These are phyloP conservation scores for Coemansia brasiliensis DNA, from an alignment of 192 early-diverging fungal species.

Conservation along the genomic window DNA sequence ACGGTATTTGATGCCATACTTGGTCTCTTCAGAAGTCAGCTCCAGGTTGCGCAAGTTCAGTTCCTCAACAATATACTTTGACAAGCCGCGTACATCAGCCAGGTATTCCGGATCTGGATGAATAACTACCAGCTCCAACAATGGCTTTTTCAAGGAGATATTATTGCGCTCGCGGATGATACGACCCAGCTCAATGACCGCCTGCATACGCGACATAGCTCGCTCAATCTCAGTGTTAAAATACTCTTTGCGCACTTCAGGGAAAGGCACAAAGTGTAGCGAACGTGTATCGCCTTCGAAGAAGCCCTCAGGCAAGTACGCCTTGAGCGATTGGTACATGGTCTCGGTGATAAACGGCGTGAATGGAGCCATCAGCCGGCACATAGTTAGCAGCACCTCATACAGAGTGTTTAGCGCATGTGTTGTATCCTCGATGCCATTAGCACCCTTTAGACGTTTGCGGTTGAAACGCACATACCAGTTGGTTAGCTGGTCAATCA, in stretches of 20 bases:
- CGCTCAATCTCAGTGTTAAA: conserved; percentile 96
- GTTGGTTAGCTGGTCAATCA: conserved; percentile 96
- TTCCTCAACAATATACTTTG: conserved; percentile 88
- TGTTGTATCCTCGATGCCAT: conserved; percentile 80
- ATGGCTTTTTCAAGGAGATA: conserved; percentile 91
- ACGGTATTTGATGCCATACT: conserved; percentile 91
- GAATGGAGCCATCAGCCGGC: conserved; percentile 92
- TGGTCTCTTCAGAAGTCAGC: conserved; percentile 85
- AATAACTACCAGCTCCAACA: conserved; percentile 89
- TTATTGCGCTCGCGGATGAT: conserved; percentile 87
- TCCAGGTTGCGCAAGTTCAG: conserved; percentile 86
- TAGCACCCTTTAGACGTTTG: conserved; percentile 93
- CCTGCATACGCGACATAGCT: conserved; percentile 90
- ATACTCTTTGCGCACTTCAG: conserved; percentile 90
- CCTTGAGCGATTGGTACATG: conserved; percentile 94
- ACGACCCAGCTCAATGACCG: conserved; percentile 94
- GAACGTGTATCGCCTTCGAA: conserved; percentile 74
- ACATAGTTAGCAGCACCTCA: conserved; percentile 91
- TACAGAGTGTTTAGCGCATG: conserved; percentile 91
- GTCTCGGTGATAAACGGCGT: conserved; percentile 96
- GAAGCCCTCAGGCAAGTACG: conserved; percentile 62
- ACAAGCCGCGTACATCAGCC: conserved; percentile 79
- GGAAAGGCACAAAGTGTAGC: conserved; percentile 95
- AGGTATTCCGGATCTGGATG: conserved; percentile 86
- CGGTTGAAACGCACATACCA: conserved; percentile 99